Base-by-base conservation (phyloP, 805 yeast genomes). In the Brettanomyces nanus region DNA sequence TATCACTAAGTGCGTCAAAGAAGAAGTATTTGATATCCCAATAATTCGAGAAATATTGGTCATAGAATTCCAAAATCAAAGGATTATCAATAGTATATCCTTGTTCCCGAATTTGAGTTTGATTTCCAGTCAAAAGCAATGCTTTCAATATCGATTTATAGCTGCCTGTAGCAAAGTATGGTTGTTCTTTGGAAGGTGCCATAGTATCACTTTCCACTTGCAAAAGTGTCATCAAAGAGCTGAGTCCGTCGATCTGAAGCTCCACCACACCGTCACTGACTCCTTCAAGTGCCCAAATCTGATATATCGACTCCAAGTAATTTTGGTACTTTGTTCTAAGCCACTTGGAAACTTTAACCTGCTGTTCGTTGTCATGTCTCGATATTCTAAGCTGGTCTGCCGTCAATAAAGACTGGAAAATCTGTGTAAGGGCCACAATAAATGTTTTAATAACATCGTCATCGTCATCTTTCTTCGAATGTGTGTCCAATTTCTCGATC, bases 11-110 rank as follows among this genome's bases (percentile, higher is more conserved):
- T 46, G 71, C 77, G 28, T 68, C 62, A 52, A 80, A 76, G 46
- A 85, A 80, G 52, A 79, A 83, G 53, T 66, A 85, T 48, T 87
- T 85, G 40, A 90, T 59, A 55, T 90, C 98, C 66, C 84, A 84
- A 56, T 71, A 74, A 47, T 68, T 67, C 22, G 52, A 50, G 51
- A 79, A 79, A 43, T 72, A 77, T 20, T 62, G 63, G 18, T 69
- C 75, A 21, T 66, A 49, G 50, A 83, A 84, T 52, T 81, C 85
- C 30, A 55, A 32, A 3, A 56, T 22, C 36, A 60, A 37, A 18
- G 49, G 58, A 33, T 58, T 59, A 34, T 69, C 68, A 25, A 67
- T 61, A 0, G 75, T 58, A 9, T 71, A 73, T 50, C 77, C 79
- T 3, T 56, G 51, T 19, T 67, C 57, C 5, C 64, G 48, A 4